Evolutionary conservation across 768 basidiomycete genomes (phyloP), one percentile per base, ranked within the genome.

Genomic region (Kwoniella heveanensis): DNA sequence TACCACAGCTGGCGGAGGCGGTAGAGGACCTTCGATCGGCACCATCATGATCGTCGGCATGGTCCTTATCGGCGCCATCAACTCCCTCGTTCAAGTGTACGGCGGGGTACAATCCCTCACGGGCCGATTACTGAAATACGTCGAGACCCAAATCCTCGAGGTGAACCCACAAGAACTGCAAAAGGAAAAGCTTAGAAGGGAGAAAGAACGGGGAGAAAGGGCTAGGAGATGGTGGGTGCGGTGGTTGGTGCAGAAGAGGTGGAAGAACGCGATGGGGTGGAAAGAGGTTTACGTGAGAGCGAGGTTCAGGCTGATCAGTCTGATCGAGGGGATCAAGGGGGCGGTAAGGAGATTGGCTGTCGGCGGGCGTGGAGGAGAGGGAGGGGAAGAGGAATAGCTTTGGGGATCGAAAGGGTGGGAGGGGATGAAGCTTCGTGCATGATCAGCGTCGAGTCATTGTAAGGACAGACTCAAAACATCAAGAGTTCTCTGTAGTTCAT

Each of bases 121-220:
- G 9, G 60, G 58, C 2, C 36, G 58, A 53, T n/a, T 69, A 27
- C 54, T 77, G 53, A 50, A 36, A 22, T 72, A 71, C 26, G 67
- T 77, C 29, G 76, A 77, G 51, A 69, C 71, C 19, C 68, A 70
- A 55, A 72, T 77, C 17, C 52, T 77, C 26, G 76, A 77, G 49
- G 76, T 77, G 17, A 76, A 76, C 60, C 67, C 74, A 1, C 64
- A 66, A 9, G 73, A 74, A 8, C 32, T 56, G 1, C 19, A 25
- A 13, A 39, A 62, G 62, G 55, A 62, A 50, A 30, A 29, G 21
- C 21, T 22, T 6, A 22, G 25, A 24, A 36, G 66, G 54, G 21
- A 60, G 50, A 49, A 50, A 39, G 15, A 54, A 52, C 21, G 56
- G 17, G 64, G 55, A 24, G 32, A 49, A 32, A 57, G 55, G 53